Conservation (phyloP, 306 rosid genomes). For the Gleditsia sinensis region DNA sequence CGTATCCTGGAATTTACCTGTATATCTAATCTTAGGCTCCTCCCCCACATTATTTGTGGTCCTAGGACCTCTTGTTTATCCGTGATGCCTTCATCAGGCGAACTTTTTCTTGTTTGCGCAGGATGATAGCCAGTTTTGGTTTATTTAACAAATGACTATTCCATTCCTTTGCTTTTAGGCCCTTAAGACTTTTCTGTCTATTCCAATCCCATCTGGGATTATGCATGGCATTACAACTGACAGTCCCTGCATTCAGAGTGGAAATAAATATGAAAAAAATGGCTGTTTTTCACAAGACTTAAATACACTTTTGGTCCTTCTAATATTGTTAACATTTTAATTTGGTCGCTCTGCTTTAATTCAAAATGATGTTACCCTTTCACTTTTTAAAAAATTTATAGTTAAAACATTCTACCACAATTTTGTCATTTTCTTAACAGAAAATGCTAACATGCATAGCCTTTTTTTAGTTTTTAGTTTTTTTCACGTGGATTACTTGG, state of each 20-base stretch:
- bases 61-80: slow-evolving; percentile 14
- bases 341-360: no score
- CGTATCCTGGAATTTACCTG: not conserved
- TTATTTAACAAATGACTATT: not conserved
- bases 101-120: not conserved
- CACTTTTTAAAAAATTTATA: no score
- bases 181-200: not conserved
- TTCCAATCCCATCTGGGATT: not conserved
- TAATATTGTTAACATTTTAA: no score
- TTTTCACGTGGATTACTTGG: no score
- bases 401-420: no score
- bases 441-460: no score
- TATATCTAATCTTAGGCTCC: slow-evolving; percentile 20
- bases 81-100: not conserved
- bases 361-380: no score
- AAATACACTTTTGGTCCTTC: no score
- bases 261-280: no score
- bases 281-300: no score
- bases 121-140: not conserved
- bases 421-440: no score
- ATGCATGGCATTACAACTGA: not conserved
- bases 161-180: not conserved
- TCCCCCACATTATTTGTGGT: not conserved
- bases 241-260: not conserved
- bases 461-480: no score